A percentile compares a stretch with the other conserved stretches of the same genome.
Conservation (phyloP, 1,139 yeast species). For the Candida gigantensis region DNA sequence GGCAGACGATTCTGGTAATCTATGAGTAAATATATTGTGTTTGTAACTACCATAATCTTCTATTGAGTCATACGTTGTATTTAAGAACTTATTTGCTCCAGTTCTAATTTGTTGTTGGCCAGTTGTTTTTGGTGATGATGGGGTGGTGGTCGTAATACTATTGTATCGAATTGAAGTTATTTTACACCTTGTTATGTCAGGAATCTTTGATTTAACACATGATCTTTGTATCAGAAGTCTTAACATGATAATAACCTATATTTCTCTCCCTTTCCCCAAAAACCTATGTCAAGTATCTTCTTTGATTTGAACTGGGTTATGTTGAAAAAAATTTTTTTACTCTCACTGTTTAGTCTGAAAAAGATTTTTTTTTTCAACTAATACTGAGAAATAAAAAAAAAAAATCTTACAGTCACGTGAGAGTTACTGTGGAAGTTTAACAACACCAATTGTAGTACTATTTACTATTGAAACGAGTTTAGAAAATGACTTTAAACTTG, state of each 20-base stretch:
- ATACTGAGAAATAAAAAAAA: too few relatives aligned
- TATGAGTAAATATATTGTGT: constrained; percentile 45
- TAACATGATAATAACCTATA: constrained; percentile 1
- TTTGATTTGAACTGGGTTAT: too few relatives aligned
- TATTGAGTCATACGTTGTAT: constrained; percentile 33
- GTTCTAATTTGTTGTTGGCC: neutral
- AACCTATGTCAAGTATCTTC: too few relatives aligned
- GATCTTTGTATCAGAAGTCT: constrained; percentile 6
- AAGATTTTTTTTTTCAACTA: too few relatives aligned
- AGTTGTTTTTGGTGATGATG: neutral
- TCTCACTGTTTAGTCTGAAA: too few relatives aligned
- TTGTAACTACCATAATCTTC: constrained; percentile 45
- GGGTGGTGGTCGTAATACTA: neutral
- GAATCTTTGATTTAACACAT: constrained; percentile 1
- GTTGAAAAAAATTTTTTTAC: too few relatives aligned
- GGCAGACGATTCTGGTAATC: constrained; percentile 51
- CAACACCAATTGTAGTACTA: too few relatives aligned
- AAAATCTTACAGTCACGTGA: too few relatives aligned
- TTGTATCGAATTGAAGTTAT: neutral
- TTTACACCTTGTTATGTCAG: constrained; percentile 1
- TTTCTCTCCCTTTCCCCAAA: neutral
- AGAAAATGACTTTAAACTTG: too few relatives aligned
- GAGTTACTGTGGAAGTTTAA: too few relatives aligned
- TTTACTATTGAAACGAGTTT: too few relatives aligned
- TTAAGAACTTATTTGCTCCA: constrained; percentile 18